Evolutionary conservation across 306 rosid species (phyloP).

Genomic region (Dalbergia cultrata): DNA sequence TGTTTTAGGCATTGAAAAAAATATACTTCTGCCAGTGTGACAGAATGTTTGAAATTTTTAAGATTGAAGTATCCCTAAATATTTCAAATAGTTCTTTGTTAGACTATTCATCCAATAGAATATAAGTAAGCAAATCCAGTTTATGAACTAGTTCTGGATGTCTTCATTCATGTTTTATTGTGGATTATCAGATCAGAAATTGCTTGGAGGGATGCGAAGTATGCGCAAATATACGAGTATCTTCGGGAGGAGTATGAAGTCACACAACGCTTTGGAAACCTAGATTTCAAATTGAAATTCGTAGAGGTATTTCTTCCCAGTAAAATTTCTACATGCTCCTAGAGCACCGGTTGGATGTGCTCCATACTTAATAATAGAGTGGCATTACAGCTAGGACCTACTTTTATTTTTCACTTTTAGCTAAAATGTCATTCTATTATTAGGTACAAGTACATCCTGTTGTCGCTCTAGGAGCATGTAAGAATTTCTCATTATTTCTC

Average conservation of each 20-base stretch:
- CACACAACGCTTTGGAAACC: slow-evolving; percentile 93
- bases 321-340: too few species aligned
- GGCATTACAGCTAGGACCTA: too few species aligned
- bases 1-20: slow-evolving; percentile 34
- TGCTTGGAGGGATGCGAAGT: slow-evolving; percentile 98
- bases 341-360: too few species aligned
- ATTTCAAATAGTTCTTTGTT: slow-evolving; percentile 20
- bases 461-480: too few species aligned
- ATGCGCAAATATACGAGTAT: slow-evolving; percentile 89
- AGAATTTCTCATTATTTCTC: too few species aligned
- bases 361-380: too few species aligned
- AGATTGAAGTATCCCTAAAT: not conserved
- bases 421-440: too few species aligned
- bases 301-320: slow-evolving; percentile 70
- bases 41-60: not conserved
- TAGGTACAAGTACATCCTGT: too few species aligned
- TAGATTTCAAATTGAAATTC: slow-evolving; percentile 89
- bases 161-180: slow-evolving; percentile 36
- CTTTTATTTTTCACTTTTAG: too few species aligned
- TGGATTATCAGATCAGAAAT: slow-evolving; percentile 82
- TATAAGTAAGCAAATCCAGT: slow-evolving; percentile 2
- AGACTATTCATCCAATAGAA: slow-evolving; percentile 18
- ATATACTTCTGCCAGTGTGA: not conserved
- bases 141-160: slow-evolving; percentile 28
- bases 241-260: slow-evolving; percentile 92